phyloP scores from a whole-genome alignment of 1,139 yeast species.

The Scheffersomyces segobiensis region DNA sequence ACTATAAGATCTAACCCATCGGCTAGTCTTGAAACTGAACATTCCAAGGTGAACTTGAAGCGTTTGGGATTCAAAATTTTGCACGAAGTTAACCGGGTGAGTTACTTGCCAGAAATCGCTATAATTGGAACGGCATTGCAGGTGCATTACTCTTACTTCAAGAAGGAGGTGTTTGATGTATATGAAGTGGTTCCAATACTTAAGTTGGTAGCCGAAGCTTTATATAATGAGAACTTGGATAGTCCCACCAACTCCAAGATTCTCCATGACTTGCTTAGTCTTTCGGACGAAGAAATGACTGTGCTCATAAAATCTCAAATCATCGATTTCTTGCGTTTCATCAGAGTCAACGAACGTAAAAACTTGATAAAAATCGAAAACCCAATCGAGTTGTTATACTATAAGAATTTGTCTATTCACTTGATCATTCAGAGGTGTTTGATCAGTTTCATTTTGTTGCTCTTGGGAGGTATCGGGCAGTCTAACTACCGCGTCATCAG shows the following conservation, averaged over 20 bases:
- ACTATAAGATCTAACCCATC: slow-evolving; percentile 4
- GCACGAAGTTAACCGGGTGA: slow-evolving; percentile 40
- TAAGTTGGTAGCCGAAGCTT: slow-evolving; percentile 21
- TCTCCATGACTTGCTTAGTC: slow-evolving; percentile 13
- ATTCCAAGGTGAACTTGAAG: slow-evolving; percentile 33
- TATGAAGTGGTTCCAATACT: slow-evolving; percentile 31
- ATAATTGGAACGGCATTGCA: slow-evolving; percentile 42
- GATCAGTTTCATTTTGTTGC: slow-evolving; percentile 30
- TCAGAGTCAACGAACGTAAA: slow-evolving; percentile 30
- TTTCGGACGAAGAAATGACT: slow-evolving; percentile 14
- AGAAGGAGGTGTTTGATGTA: slow-evolving; percentile 20
- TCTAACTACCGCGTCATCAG: slow-evolving; percentile 23
- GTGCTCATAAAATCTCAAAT: slow-evolving; percentile 30
- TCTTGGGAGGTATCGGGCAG: slow-evolving; percentile 12
- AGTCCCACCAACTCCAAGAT: slow-evolving; percentile 22
- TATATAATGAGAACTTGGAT: slow-evolving; percentile 22
- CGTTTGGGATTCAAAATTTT: slow-evolving; percentile 43
- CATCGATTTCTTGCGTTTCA: slow-evolving; percentile 34
- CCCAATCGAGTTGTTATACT: slow-evolving; percentile 45
- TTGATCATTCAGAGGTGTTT: slow-evolving; percentile 40
- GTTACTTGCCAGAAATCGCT: slow-evolving; percentile 40
- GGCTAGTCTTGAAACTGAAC: slow-evolving; percentile 9
- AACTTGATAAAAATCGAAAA: slow-evolving; percentile 31
- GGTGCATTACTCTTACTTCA: slow-evolving; percentile 26
- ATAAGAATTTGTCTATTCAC: slow-evolving; percentile 46